Evolutionary conservation across 2,329 filamentous ascomycete species (phyloP).

Genomic region (Hymenoscyphus repandus): DNA sequence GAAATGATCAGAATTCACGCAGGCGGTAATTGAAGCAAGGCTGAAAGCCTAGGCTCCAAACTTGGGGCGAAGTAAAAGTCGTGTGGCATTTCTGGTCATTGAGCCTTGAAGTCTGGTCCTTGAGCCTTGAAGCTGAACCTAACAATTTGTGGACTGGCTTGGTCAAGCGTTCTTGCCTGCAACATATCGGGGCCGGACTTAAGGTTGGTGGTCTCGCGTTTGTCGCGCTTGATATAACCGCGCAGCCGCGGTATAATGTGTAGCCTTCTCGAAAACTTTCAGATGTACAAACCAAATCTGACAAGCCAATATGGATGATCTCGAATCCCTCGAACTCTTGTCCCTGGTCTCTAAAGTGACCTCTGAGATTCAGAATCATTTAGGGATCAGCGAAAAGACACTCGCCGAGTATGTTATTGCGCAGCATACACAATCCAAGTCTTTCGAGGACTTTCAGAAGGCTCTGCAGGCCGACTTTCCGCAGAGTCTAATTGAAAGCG

Average conservation of each 20-base stretch:
- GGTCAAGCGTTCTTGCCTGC: no score
- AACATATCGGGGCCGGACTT: no score
- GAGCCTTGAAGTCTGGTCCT: no score
- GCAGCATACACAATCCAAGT: constrained; percentile 71
- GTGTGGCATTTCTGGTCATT: no score
- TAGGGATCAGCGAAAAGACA: constrained; percentile 88
- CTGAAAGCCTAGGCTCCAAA: no score
- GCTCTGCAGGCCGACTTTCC: constrained; percentile 79
- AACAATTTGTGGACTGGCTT: no score
- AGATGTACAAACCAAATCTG: not conserved
- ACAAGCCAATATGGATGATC: constrained; percentile 45
- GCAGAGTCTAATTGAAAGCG: constrained; percentile 79
- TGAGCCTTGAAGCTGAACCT: no score
- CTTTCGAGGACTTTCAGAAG: constrained; percentile 69
- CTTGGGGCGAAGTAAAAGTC: no score
- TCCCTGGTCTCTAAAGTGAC: constrained; percentile 94
- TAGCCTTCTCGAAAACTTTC: not conserved
- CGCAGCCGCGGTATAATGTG: not conserved
- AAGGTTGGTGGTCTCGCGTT: no score
- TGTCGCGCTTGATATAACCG: no score
- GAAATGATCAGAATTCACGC: no score
- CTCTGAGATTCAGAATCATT: constrained; percentile 88
- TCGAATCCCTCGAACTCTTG: constrained; percentile 84
- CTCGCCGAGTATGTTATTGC: constrained; percentile 95
- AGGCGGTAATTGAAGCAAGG: no score